Evolutionary conservation across 164 flowering plant species (phyloP), one percentile per base, ranked within the genome.

Genomic region (Pachysandra terminalis): DNA sequence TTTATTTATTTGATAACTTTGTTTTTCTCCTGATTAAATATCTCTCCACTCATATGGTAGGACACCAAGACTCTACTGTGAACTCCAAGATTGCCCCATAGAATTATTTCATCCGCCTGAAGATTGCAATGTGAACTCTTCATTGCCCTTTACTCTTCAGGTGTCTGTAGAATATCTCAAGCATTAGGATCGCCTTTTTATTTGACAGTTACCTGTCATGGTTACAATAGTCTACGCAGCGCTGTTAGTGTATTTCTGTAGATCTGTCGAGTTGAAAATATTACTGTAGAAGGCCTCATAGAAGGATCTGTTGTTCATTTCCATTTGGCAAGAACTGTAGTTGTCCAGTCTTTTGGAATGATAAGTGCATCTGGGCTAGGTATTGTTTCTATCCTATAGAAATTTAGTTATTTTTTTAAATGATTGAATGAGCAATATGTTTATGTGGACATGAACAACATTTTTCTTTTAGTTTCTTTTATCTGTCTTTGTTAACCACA

Each of bases 71-170:
- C 92, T 89, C 23, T 71, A 84, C 64, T 94, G 97, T 81, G 91
- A 84, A 35, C 76, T 27, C 25, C 77, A 82, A 48, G 84, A 82
- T 69, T 94, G 98, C 81, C 98, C 98, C 3, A 48, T 71, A 52
- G 96, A 94, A 82, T 78, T 94, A 58, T 79, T 91, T 80, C 92
- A 91, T 74, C 98, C 98, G 2, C 97, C 96, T 71, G 97, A 94
- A 77, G 97, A 94, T 85, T 94, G 98, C 81, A 91, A 87, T 72
- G 90, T 94, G 77, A 94, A 94, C 75, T 85, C 97, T 58, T 86
- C 98, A 51, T 61, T 94, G 70, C 57, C 93, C 56, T 94, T 94
- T 80, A 94, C 98, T 68, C 87, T 94, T 74, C 97, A 94, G 98
- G 97, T 91, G 67, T 63, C 22, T 66, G 23, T 53, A 23, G 24